Evolutionary conservation across 768 basidiomycete genomes (phyloP), one percentile per base, ranked within the genome.

Genomic region (Phylloporus scabripes): DNA sequence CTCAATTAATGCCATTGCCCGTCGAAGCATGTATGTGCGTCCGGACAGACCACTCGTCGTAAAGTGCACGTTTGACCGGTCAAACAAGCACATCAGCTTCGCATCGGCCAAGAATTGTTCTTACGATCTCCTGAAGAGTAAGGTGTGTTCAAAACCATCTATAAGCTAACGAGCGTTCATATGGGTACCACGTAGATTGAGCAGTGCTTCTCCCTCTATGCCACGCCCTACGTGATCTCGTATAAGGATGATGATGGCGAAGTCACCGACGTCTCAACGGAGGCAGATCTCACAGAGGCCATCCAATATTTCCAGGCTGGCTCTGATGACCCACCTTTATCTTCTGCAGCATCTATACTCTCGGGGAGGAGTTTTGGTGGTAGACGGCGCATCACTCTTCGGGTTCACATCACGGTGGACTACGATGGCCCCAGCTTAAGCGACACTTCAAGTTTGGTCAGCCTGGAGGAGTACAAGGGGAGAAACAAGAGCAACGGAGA

Each of bases 241-340:
- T 96, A 92, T 70, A 87, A 82, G 57, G 92, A 93, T 60, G 91
- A 96, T 61, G 91, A 94, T 50, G 86, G 85, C 50, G 91, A 92
- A 63, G 76, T 79, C 48, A 81, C 76, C 20, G 76, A 74, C 53
- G 87, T 93, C 54, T 68, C 72, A 0, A 79, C 76, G 17, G 90
- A 95, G 49, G 63, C 68, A 5, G 88, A 94, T 59, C 75, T 96
- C 18, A 79, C 82, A 1, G 93, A 95, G 56, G 92, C 93, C 1
- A 87, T 97, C 50, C 74, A 80, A 29, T 97, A 92, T 67, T 94
- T 92, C 64, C 78, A 83, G 48, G 82, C 81, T 0, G 85, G 86
- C 14, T 69, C 64, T 10, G 92, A 92, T 54, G 87, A 90, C 56
- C 76, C 76, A 12, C 81, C 85, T 26, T 54, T 76, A 28, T 83